A percentile compares a stretch with the other conserved stretches of the same genome.
Conservation (phyloP, 192 early-diverging fungal species). For the Mortierella claussenii region DNA sequence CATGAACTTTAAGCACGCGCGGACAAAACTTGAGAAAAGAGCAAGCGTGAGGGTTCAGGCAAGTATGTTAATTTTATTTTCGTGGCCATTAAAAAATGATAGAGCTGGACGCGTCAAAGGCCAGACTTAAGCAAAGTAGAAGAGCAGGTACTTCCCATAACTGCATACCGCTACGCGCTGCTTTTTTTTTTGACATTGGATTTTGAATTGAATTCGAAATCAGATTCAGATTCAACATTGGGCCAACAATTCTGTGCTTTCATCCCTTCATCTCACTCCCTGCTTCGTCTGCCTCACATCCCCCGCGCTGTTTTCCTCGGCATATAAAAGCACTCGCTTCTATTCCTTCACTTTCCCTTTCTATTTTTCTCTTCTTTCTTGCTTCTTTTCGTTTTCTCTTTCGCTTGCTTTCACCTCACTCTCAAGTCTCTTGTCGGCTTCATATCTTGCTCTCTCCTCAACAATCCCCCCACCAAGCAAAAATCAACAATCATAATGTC, state of each 20-base stretch:
- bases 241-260: neutral
- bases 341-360: slow-evolving; percentile 16
- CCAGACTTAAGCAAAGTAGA: no score
- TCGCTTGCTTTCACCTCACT: neutral
- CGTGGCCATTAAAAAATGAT: no score
- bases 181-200: slow-evolving; percentile 4
- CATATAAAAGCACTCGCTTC: no score
- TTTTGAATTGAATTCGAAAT: neutral
- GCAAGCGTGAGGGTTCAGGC: no score
- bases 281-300: no score
- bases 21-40: no score
- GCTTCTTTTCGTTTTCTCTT: neutral
- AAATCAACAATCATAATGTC: slow-evolving; percentile 53
- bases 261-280: neutral
- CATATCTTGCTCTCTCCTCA: slow-evolving; percentile 6
- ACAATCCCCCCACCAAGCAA: slow-evolving; percentile 7
- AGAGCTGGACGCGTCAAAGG: no score
- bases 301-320: no score
- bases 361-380: neutral
- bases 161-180: no score
- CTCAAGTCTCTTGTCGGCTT: no score
- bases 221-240: neutral
- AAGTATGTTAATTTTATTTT: no score
- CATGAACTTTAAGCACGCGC: neutral
- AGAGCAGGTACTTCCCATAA: no score